Percentiles rank a stretch among this genome's conserved stretches.
phyloP scores from a whole-genome alignment of 2,329 filamentous ascomycete species.

The Kalaharituber pfeilii region DNA sequence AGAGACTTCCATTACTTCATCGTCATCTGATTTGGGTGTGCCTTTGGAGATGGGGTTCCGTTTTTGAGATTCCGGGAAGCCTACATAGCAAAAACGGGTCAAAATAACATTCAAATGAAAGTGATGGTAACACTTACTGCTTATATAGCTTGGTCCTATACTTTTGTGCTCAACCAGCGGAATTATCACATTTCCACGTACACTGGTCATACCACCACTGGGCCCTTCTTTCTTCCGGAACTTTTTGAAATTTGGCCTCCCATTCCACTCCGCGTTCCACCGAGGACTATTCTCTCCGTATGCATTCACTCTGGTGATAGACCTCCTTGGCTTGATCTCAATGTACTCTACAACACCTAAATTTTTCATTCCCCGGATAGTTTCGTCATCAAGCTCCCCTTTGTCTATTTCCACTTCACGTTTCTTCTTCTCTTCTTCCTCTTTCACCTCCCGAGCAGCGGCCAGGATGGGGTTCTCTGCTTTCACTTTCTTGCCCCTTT shows the following conservation, averaged over 20 bases:
- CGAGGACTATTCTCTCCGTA: slow-evolving; percentile 37
- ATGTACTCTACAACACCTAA: slow-evolving; percentile 65
- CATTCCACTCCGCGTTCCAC: slow-evolving; percentile 86
- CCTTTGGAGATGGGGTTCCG: slow-evolving; percentile 2
- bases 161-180: slow-evolving; percentile 43
- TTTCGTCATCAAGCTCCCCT: slow-evolving; percentile 10
- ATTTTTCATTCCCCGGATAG: slow-evolving; percentile 50
- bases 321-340: slow-evolving; percentile 35
- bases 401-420: slow-evolving; percentile 3
- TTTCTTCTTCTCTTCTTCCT: slow-evolving; percentile 2
- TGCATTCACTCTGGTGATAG: slow-evolving; percentile 23
- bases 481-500: not conserved
- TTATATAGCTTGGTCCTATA: slow-evolving; percentile 41
- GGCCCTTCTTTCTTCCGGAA: slow-evolving; percentile 39
- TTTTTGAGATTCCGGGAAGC: not conserved
- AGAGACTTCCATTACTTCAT: not conserved
- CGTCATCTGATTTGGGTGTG: slow-evolving; percentile 11
- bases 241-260: slow-evolving; percentile 86
- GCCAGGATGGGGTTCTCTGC: not conserved
- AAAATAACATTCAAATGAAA: not conserved
- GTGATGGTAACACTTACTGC: slow-evolving; percentile 24
- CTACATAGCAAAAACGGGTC: not conserved
- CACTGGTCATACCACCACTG: slow-evolving; percentile 33
- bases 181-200: slow-evolving; percentile 41
- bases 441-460: not conserved